Conservation (phyloP, 495 filamentous ascomycete genomes). For the Aspergillus nidulans region DNA sequence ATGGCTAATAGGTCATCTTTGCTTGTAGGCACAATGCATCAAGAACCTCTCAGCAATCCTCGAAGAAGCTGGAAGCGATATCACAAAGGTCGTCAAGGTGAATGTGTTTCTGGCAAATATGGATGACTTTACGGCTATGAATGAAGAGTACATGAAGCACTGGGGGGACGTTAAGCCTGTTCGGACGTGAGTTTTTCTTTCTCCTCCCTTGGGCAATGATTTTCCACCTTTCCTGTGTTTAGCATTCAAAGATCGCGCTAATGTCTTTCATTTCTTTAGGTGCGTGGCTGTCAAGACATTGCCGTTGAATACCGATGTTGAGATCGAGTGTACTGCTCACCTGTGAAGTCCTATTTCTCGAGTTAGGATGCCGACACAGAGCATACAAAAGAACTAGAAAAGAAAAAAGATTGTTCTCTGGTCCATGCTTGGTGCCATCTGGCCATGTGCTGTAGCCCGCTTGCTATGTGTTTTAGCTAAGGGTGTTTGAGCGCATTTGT, state of each 20-base stretch:
- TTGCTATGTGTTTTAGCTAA: too few species aligned
- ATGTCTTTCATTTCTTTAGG: slow-evolving; percentile 11
- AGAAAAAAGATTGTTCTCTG: background rate
- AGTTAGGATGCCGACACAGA: background rate
- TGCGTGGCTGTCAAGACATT: slow-evolving; percentile 66
- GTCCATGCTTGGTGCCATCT: background rate
- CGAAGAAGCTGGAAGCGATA: slow-evolving; percentile 55
- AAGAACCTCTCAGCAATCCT: slow-evolving; percentile 64
- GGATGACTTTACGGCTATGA: slow-evolving; percentile 66
- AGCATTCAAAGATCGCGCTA: background rate
- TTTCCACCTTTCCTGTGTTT: background rate
- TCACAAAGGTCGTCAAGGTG: slow-evolving; percentile 65
- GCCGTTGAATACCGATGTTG: slow-evolving; percentile 62
- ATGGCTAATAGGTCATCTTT: background rate
- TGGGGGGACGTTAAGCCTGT: slow-evolving; percentile 57
- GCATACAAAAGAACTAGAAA: background rate
- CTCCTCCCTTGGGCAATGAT: background rate
- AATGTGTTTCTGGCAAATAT: slow-evolving; percentile 67
- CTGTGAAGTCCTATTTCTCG: slow-evolving; percentile 12
- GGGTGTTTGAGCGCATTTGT: too few species aligned
- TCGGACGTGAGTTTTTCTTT: slow-evolving; percentile 39
- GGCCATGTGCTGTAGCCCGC: too few species aligned
- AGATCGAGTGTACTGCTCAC: slow-evolving; percentile 67
- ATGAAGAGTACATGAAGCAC: slow-evolving; percentile 53
- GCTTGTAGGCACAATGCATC: slow-evolving; percentile 42